Evolutionary conservation across 2,329 filamentous ascomycete genomes (phyloP).

Genomic region (Paecilomyces sp.): DNA sequence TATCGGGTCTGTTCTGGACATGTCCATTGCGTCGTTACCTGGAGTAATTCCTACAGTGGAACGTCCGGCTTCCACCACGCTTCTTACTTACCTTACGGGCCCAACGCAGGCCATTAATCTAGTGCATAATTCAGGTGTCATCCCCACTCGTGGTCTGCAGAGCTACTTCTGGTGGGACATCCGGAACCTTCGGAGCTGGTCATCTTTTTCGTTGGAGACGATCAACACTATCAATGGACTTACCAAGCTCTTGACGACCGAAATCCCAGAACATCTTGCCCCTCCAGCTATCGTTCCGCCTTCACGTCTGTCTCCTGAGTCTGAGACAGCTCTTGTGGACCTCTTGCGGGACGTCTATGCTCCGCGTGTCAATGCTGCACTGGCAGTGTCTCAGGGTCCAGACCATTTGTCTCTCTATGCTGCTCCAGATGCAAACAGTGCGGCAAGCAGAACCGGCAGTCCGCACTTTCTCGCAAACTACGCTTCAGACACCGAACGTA

Average conservation of each 20-base stretch:
- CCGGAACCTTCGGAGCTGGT: slow-evolving; percentile 78
- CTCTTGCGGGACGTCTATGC: slow-evolving; percentile 74
- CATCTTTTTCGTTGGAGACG: slow-evolving; percentile 64
- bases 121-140: slow-evolving; percentile 68
- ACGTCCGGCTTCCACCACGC: slow-evolving; percentile 50
- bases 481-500: slow-evolving; percentile 42
- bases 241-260: slow-evolving; percentile 62
- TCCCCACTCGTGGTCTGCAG: slow-evolving; percentile 57
- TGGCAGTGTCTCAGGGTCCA: slow-evolving; percentile 65
- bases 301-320: slow-evolving; percentile 64
- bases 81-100: slow-evolving; percentile 70
- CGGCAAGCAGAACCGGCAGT: slow-evolving; percentile 34
- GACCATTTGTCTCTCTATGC: slow-evolving; percentile 47
- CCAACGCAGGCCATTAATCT: slow-evolving; percentile 76
- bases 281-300: slow-evolving; percentile 22
- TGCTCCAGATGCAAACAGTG: slow-evolving; percentile 28
- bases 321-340: slow-evolving; percentile 65
- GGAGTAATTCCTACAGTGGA: slow-evolving; percentile 18
- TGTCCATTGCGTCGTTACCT: slow-evolving; percentile 18
- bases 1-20: slow-evolving; percentile 13
- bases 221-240: slow-evolving; percentile 69
- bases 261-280: slow-evolving; percentile 44
- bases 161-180: slow-evolving; percentile 97
- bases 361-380: slow-evolving; percentile 77
- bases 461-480: slow-evolving; percentile 50